phyloP scores from a whole-genome alignment of 345 rosid genomes.

The Rubroshorea leprosula region DNA sequence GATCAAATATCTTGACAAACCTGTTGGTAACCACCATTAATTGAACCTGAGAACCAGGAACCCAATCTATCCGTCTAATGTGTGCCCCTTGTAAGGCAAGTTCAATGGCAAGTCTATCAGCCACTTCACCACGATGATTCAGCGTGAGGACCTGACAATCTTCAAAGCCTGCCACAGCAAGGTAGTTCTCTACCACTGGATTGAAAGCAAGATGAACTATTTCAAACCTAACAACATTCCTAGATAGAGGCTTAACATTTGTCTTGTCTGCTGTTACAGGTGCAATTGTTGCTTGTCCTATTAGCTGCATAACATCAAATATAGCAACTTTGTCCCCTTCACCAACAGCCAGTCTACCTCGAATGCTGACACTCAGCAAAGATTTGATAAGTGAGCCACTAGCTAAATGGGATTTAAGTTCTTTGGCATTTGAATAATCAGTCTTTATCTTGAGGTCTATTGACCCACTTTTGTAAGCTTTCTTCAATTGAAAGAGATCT shows the following conservation, averaged over 20 bases:
- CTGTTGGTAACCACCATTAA: conserved; percentile 82
- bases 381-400: conserved; percentile 93
- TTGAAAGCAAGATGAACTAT: conserved; percentile 88
- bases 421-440: conserved; percentile 90
- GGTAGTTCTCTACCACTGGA: conserved; percentile 77
- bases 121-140: conserved; percentile 94
- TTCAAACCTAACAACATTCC: conserved; percentile 92
- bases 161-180: conserved; percentile 96
- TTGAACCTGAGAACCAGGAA: conserved; percentile 93
- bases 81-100: conserved; percentile 96
- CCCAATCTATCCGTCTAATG: conserved; percentile 87
- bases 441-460: conserved; percentile 93
- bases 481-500: conserved; percentile 89
- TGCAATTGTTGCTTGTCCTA: conserved; percentile 84
- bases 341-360: conserved; percentile 99
- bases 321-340: conserved; percentile 99
- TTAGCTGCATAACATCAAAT: conserved; percentile 87
- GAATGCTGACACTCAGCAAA: conserved; percentile 80
- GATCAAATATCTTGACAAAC: conserved; percentile 92
- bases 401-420: conserved; percentile 76
- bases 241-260: conserved; percentile 91
- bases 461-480: conserved; percentile 98
- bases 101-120: conserved; percentile 92
- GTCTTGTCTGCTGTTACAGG: conserved; percentile 95
- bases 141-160: conserved; percentile 91